Evolutionary conservation across 2,329 filamentous ascomycete species (phyloP).

Genomic region (Dothiorella sarmentorum): DNA sequence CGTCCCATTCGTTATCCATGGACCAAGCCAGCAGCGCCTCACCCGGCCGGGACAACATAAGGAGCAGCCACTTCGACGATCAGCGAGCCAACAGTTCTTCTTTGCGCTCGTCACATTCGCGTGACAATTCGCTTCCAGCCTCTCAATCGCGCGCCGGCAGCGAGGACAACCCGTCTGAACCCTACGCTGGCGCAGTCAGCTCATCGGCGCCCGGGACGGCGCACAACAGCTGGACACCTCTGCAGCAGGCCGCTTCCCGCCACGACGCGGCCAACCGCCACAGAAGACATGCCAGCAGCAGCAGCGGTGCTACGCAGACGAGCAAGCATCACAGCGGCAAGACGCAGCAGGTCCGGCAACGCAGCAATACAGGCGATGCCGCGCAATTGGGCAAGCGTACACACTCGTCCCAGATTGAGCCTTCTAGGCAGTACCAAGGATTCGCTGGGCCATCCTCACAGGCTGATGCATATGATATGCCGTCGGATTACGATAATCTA

Average conservation of each 20-base stretch:
- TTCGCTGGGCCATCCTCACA: not conserved
- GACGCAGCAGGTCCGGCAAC: not conserved
- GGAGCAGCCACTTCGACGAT: conserved; percentile 31
- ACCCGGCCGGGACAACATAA: conserved; percentile 21
- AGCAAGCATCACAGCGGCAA: not conserved
- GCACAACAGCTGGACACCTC: conserved; percentile 8
- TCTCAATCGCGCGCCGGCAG: not conserved
- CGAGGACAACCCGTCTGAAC: not conserved
- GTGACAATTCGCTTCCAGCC: conserved; percentile 20
- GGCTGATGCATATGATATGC: conserved; percentile 23
- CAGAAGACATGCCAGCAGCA: not conserved
- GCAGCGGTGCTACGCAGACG: not conserved
- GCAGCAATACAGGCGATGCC: not conserved
- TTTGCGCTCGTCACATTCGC: conserved; percentile 21
- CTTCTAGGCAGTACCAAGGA: not conserved
- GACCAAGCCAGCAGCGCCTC: not conserved
- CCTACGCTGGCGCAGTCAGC: not conserved
- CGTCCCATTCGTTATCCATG: not conserved
- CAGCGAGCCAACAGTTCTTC: conserved; percentile 39
- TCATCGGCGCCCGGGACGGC: not conserved
- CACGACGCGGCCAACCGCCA: not conserved
- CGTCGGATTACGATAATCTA: conserved; percentile 22
- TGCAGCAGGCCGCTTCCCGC: not conserved
- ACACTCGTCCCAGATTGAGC: not conserved
- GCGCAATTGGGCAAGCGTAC: not conserved